These are phyloP conservation scores for Sequoia sempervirens DNA, from an alignment of 75 land plant genomes.

Conservation along the genomic window DNA sequence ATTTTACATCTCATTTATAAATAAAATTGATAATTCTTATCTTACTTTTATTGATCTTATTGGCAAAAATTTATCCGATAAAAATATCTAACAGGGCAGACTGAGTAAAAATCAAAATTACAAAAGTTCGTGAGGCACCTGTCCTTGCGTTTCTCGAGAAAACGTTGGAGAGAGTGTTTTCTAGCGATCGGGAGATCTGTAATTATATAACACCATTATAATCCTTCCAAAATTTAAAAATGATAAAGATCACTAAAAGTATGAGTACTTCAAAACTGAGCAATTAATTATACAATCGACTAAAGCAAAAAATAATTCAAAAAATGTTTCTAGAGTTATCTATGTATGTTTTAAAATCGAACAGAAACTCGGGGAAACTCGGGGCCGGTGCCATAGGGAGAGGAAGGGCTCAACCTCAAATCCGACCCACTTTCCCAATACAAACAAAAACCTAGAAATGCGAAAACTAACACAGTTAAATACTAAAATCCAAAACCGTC, in stretches of 20 bases:
- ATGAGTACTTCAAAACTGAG: neutral
- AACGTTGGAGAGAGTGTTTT: constrained; percentile 61
- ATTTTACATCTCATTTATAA: too few relatives aligned
- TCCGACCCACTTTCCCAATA: neutral
- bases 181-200: constrained; percentile 65
- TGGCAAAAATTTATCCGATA: too few relatives aligned
- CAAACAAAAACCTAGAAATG: too few relatives aligned
- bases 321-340: too few relatives aligned
- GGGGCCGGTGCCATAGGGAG: neutral
- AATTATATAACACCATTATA: neutral
- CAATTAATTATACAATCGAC: neutral
- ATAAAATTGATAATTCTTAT: too few relatives aligned
- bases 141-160: constrained; percentile 70
- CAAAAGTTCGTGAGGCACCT: constrained; percentile 23
- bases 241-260: neutral
- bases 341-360: too few relatives aligned
- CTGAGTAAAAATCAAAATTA: too few relatives aligned
- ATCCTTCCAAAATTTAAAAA: neutral
- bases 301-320: neutral
- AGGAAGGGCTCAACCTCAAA: neutral
- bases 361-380: too few relatives aligned
- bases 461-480: too few relatives aligned
- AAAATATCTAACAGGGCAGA: too few relatives aligned
- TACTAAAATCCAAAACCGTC: too few relatives aligned
- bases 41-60: too few relatives aligned